Evolutionary conservation across 78 protist species (phyloP), one percentile per base, ranked within the genome.

Genomic region (Parvularia atlantis): DNA sequence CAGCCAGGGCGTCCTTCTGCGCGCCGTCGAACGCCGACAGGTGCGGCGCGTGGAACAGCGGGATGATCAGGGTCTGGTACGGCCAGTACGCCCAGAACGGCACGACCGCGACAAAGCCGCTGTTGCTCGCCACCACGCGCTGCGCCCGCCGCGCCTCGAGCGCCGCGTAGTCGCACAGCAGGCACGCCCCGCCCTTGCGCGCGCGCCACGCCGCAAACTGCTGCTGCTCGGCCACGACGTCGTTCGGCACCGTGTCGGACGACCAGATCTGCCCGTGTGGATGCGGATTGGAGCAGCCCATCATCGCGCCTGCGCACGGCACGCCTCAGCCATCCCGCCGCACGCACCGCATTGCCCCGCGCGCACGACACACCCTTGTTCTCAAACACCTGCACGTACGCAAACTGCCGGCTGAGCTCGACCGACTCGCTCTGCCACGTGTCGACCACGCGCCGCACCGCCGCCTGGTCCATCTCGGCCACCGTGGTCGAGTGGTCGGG

Each of bases 21-120:
- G 5, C n/a, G 39, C 16, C 77, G 4, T 5, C 20, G 5, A 60
- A 1, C 20, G 59, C 62, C 26, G 36, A 31, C 24, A 74, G 6
- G 39, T 5, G 1, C 24, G 35, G 0, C 14, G 44, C 58, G 52
- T 66, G 66, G 33, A 5, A 24, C 17, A 16, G 33, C 2, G 78
- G 77, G 56, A 79, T 17, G 7, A 79, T 41, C 65, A 79, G 48
- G 37, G 62, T 26, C 64, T 79, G 78, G 26, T 31, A 79, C 0
- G 84, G 84, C 84, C 84, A 79, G 40, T 19, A 9, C 11, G 84
- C 84, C 84, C 84, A 79, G 54, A 24, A 79, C 0, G 84, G 84
- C 20, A 79, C 77, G 9, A 79, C 46, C 6, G 66, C 84, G 17
- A 71, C 69, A 35, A 79, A 79, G 31, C 28, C 6, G 0, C 52